Percentiles rank a stretch among this genome's conserved stretches.
These are phyloP conservation scores for Leccinum broughii DNA, from an alignment of 768 basidiomycete genomes.

Conservation along the genomic window DNA sequence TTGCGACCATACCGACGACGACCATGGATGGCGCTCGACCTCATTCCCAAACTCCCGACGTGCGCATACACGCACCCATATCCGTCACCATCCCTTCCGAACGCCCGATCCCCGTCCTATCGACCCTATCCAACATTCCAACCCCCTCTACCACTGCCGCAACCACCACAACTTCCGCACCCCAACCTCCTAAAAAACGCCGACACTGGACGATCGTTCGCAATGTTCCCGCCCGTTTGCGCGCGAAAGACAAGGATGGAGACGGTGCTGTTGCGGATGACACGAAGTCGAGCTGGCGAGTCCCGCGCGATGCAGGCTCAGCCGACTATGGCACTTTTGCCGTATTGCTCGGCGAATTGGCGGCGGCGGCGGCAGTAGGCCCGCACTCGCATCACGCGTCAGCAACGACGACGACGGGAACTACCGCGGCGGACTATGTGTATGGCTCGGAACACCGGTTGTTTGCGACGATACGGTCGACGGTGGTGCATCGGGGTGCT, in stretches of 20 bases:
- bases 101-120: slow-evolving; percentile 17
- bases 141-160: not conserved
- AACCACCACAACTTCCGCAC: not conserved
- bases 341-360: not conserved
- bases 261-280: slow-evolving; percentile 33
- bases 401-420: not conserved
- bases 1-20: slow-evolving; percentile 9
- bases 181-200: slow-evolving; percentile 32
- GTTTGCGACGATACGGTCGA: slow-evolving; percentile 41
- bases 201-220: slow-evolving; percentile 65
- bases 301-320: slow-evolving; percentile 51
- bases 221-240: slow-evolving; percentile 47
- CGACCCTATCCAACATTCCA: slow-evolving; percentile 12
- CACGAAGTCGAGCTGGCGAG: slow-evolving; percentile 44
- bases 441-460: slow-evolving; percentile 22
- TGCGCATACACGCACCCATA: slow-evolving; percentile 24
- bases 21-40: slow-evolving; percentile 1
- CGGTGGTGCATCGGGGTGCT: slow-evolving; percentile 26
- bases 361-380: not conserved
- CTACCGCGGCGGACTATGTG: slow-evolving; percentile 6
- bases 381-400: not conserved
- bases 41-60: slow-evolving; percentile 1
- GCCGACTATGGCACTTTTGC: slow-evolving; percentile 62
- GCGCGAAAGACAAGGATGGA: slow-evolving; percentile 53
- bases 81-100: slow-evolving; percentile 30